Base-by-base conservation (phyloP, 139 green algal species). In the Picochlorum sp. region DNA sequence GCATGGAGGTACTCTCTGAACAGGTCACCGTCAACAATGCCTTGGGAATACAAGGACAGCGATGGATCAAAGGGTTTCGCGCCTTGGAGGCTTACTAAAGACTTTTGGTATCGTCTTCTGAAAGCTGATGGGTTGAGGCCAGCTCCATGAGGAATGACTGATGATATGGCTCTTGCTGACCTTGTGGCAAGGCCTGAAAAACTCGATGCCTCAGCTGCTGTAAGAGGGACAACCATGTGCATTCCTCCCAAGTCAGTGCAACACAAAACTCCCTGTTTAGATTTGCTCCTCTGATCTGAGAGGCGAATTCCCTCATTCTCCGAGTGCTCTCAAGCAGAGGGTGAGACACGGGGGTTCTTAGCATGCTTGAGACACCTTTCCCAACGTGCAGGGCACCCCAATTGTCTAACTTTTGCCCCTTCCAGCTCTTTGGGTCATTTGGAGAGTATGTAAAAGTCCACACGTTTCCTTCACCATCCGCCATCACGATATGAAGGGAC, bases 91-190 rank as follows among this genome's bases (percentile, higher is more conserved):
- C 52, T 34, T 8, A 59, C 61, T 1, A 71, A 61, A n/a, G 71
- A 56, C 41, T 45, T 57, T 14, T 23, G 32, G 59, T 75, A 77
- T 4, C 79, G 76, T 32, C 72, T 59, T 74, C 86, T 81, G 70
- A 91, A 92, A 10, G 80, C 69, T 4, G 68, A 70, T 15, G 85
- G 84, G 67, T 92, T 92, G 26, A 92, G 69, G 3, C 85, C 85
- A 6, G 79, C 86, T 14, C 69, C 55, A 47, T 91, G 84, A 23
- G 51, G 60, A 30, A 86, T 56, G 21, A 49, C 49, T 23, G 65
- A 41, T n/a, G 41, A 45, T 30, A 91, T 54, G 51, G 75, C 67
- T 75, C 87, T 79, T 56, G 86, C 66, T 28, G 51, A 54, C 6
- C 38, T 21, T 50, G 87, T 71, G 62, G 67, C 58, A 57, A 10